These are phyloP conservation scores for Lentinus polychrous DNA, from an alignment of 1,284 basidiomycete genomes.

Conservation along the genomic window DNA sequence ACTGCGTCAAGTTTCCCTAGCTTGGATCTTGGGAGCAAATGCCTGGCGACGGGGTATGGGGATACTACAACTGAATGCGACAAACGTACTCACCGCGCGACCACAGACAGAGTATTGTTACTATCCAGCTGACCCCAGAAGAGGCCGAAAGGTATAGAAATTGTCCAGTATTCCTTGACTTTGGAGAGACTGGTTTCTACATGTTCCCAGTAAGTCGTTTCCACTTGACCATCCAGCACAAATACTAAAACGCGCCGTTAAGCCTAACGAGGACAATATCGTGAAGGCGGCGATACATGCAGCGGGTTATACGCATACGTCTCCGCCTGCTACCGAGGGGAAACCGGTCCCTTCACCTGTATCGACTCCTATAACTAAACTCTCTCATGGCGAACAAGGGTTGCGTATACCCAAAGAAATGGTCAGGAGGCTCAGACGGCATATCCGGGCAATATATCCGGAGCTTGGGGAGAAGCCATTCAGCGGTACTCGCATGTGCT, in stretches of 20 bases:
- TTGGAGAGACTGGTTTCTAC: conserved; percentile 58
- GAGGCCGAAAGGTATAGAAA: conserved; percentile 58
- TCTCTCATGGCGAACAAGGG: conserved; percentile 48
- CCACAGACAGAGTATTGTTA: conserved; percentile 69
- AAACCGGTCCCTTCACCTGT: conserved; percentile 19
- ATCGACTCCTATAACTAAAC: conserved; percentile 62
- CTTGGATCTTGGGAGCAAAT: conserved; percentile 40
- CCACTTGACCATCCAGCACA: not conserved
- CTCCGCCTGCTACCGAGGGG: conserved; percentile 14
- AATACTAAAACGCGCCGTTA: not conserved
- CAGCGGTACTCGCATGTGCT: conserved; percentile 70
- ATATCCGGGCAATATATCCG: conserved; percentile 61
- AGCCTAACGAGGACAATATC: conserved; percentile 67
- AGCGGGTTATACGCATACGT: conserved; percentile 54
- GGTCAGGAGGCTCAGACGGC: conserved; percentile 41
- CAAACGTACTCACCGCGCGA: not conserved
- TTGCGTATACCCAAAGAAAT: conserved; percentile 55
- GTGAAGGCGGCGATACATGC: conserved; percentile 73
- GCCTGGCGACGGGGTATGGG: conserved; percentile 64
- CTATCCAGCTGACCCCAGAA: conserved; percentile 64
- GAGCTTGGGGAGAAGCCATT: conserved; percentile 65
- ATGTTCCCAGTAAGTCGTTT: conserved; percentile 59
- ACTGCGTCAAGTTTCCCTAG: conserved; percentile 72
- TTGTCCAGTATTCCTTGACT: conserved; percentile 71
- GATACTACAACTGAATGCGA: not conserved